A percentile compares a stretch with the other conserved stretches of the same genome.
Conservation (phyloP, 192 early-diverging fungal genomes). For the Gamsiella multidivaricata region DNA sequence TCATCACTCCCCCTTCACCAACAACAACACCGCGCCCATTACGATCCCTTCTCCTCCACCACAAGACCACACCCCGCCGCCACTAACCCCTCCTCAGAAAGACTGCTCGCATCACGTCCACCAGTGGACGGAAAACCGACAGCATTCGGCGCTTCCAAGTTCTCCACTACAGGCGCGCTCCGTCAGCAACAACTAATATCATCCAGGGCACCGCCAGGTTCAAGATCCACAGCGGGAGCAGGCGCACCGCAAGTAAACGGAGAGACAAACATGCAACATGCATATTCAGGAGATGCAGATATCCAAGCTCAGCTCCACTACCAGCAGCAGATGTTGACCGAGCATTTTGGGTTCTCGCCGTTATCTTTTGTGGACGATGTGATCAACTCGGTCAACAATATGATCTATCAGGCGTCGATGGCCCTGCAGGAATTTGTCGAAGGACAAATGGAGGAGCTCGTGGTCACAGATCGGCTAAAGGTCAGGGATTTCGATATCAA, state of each 20-base stretch:
- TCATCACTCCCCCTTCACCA: too few relatives aligned
- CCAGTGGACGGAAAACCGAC: too few relatives aligned
- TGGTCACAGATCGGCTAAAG: not conserved
- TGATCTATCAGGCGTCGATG: constrained; percentile 76
- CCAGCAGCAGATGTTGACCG: constrained; percentile 67
- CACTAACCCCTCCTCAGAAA: too few relatives aligned
- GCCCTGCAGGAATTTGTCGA: constrained; percentile 77
- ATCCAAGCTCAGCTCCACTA: constrained; percentile 30
- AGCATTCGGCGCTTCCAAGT: too few relatives aligned
- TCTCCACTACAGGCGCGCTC: too few relatives aligned
- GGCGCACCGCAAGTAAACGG: not conserved
- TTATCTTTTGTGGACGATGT: constrained; percentile 86
- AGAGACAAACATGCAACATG: constrained; percentile 13
- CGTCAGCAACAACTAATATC: too few relatives aligned
- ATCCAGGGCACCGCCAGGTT: too few relatives aligned
- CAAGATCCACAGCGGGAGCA: too few relatives aligned
- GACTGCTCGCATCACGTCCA: too few relatives aligned
- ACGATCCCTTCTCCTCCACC: too few relatives aligned
- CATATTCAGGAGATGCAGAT: constrained; percentile 17
- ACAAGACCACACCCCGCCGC: too few relatives aligned
- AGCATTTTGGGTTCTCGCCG: constrained; percentile 86
- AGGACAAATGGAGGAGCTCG: constrained; percentile 57
- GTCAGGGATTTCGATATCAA: constrained; percentile 4
- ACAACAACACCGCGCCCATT: too few relatives aligned
- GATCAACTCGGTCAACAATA: constrained; percentile 80